phyloP scores from a whole-genome alignment of 106 monocot species.

The Agapanthus africanus region DNA sequence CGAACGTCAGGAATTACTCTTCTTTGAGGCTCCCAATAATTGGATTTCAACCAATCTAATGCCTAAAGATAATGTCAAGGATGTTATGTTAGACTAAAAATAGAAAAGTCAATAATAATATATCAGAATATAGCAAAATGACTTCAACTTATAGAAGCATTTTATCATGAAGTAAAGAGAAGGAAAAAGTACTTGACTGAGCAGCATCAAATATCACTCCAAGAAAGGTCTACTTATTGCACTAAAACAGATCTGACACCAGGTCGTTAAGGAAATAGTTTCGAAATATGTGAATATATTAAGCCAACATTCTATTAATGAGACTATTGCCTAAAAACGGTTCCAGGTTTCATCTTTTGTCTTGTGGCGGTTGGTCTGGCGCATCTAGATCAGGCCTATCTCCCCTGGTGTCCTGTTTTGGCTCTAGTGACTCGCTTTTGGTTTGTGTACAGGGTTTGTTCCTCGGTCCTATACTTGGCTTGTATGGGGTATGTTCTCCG shows the following conservation, averaged over 20 bases:
- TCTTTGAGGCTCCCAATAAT: constrained; percentile 31
- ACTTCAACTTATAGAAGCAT: background rate
- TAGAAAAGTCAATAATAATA: background rate
- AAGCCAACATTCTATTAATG: background rate
- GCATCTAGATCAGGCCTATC: too few relatives aligned
- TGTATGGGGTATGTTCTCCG: too few relatives aligned
- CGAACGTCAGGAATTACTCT: constrained; percentile 15
- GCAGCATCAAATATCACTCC: background rate
- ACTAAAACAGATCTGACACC: background rate
- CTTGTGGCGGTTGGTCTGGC: too few relatives aligned
- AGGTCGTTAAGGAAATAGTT: background rate
- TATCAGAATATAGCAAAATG: background rate
- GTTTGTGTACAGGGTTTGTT: too few relatives aligned
- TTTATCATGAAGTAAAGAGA: background rate
- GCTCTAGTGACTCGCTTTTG: too few relatives aligned
- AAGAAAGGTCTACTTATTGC: background rate
- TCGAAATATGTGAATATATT: background rate
- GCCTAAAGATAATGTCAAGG: constrained; percentile 43
- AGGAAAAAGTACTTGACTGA: background rate
- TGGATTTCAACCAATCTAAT: constrained; percentile 69
- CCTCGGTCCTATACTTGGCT: too few relatives aligned
- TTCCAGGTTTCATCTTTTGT: background rate
- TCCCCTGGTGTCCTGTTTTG: too few relatives aligned
- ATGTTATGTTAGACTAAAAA: background rate
- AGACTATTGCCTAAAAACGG: background rate